These are phyloP conservation scores for Malbranchea cinnamomea DNA, from an alignment of 2,329 filamentous ascomycete species.

Conservation along the genomic window DNA sequence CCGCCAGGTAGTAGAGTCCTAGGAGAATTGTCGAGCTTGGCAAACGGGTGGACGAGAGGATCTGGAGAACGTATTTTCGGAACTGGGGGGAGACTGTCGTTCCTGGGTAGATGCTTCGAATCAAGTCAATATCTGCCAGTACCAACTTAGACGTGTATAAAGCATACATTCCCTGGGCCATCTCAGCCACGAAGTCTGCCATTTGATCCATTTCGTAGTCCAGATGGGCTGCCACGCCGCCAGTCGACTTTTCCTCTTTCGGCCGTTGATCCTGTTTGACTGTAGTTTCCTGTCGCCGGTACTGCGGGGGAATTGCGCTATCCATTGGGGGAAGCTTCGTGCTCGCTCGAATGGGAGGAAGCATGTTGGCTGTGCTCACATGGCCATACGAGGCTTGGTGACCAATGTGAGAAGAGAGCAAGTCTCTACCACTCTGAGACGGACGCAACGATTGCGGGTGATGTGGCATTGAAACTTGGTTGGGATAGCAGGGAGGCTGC, in stretches of 20 bases:
- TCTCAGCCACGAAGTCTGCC: slow-evolving; percentile 88
- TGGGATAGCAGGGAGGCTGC: slow-evolving; percentile 24
- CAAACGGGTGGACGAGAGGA: slow-evolving; percentile 75
- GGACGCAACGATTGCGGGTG: slow-evolving; percentile 18
- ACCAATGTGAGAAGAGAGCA: slow-evolving; percentile 16
- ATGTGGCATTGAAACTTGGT: slow-evolving; percentile 20
- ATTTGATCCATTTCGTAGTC: slow-evolving; percentile 95
- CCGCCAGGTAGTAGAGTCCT: slow-evolving; percentile 77
- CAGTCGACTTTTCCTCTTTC: slow-evolving; percentile 54
- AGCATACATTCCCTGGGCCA: slow-evolving; percentile 60
- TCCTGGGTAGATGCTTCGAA: slow-evolving; percentile 48
- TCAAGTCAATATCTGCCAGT: slow-evolving; percentile 48
- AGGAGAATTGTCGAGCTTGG: slow-evolving; percentile 84
- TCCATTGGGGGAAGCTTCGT: slow-evolving; percentile 28
- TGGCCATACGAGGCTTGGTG: slow-evolving; percentile 22
- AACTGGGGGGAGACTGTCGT: slow-evolving; percentile 55
- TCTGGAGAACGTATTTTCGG: slow-evolving; percentile 82
- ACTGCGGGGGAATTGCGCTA: slow-evolving; percentile 25
- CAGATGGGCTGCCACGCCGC: slow-evolving; percentile 82
- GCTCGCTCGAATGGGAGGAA: slow-evolving; percentile 28
- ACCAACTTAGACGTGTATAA: slow-evolving; percentile 39
- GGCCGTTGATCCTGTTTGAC: slow-evolving; percentile 14
- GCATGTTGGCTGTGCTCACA: slow-evolving; percentile 16
- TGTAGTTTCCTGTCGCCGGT: slow-evolving; percentile 23
- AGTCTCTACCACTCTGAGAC: slow-evolving; percentile 21